Evolutionary conservation across 176 grass and related monocot genomes (phyloP), one percentile per base, ranked within the genome.

Genomic region (Puya raimondii): DNA sequence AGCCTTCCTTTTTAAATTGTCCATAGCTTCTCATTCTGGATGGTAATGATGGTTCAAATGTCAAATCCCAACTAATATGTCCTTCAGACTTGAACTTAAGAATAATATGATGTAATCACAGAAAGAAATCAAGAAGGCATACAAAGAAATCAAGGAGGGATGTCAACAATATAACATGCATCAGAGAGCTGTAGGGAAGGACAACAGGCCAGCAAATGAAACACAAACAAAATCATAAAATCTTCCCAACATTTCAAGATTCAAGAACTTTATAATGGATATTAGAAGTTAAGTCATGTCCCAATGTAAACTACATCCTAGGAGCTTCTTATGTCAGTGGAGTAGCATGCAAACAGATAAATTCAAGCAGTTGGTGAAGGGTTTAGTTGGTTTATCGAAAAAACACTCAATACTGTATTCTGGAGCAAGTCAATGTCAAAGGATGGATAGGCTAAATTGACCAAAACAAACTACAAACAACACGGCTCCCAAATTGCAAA

Each of bases 211-310:
- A 18, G 9, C 56, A 59, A 2, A 22, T 21, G 9, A 21, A 59
- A 59, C 20, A 59, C 0, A 22, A 20, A 59, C 16, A 9, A 16
- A 59, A 20, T 59, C 56, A 59, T 20, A 20, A 59, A 21, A 22
- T 18, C 18, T n/a, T 22, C 20, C n/a, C 56, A 59, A 22, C n/a
- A 59, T 59, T 59, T 59, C 53, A 59, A 59, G 56, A 59, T 18
- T 59, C 56, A 59, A 59, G n/a, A 59, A 59, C 56, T 59, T n/a
- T 10, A 59, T 59, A 59, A 18, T 59, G 56, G 56, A 59, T 59
- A 20, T 9, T 59, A 20, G 22, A 59, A 59, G 13, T 59, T 59
- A 2, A 59, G 16, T 9, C 2, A 59, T 10, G 20, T 59, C 22
- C 20, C 16, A n/a, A 59, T 17, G 20, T 59, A 20, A 59, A 5